Base-by-base conservation (phyloP, 2,329 filamentous ascomycete species). In the Ascomycota sp. region DNA sequence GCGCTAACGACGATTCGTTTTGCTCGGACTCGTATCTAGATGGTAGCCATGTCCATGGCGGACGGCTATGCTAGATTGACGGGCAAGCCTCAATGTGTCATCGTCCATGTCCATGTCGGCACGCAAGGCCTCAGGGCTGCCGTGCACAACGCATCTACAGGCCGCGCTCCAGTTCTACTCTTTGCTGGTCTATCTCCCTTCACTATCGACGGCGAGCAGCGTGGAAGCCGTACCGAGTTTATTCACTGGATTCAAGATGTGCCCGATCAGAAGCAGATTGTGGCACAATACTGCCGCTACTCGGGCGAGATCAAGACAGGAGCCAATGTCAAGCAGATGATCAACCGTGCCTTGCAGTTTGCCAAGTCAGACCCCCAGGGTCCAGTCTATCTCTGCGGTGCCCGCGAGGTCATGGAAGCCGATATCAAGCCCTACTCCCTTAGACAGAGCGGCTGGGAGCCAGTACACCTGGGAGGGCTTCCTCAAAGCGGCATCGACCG, bases 171-270 rank as follows among this genome's bases (percentile, higher is more conserved):
- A 0, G 70, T 86, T 4, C 51, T 86, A 27, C 70, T 86, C 32
- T 85, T 86, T 41, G 79, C 79, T 2, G 79, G 79, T 4, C 55
- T 85, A 11, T 79, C 72, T 8, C 80, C 79, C 0, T 80, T 72
- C 45, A 85, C 79, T 0, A 63, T 75, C 20, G 76, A 83, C 41
- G 79, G 79, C 11, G 79, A 86, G 50, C 69, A 77, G 53, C 64
- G 74, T 1, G 79, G 79, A 9, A 74, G 65, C n/a, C 61, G 79
- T 31, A 83, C 77, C 2, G 80, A 86, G 50, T 85, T 80, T 47
- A 85, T 83, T 40, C 79, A 86, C 48, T 86, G 79, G 77, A 75
- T 85, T 21, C 79, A 86, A 43, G 77, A 86, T 49, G 75, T 83
- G 3, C 78, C 75, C 0, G 77, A 86, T 42, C 80, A 86, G 48